phyloP scores from a whole-genome alignment of 192 early-diverging fungal species.

The Backusella westeae region DNA sequence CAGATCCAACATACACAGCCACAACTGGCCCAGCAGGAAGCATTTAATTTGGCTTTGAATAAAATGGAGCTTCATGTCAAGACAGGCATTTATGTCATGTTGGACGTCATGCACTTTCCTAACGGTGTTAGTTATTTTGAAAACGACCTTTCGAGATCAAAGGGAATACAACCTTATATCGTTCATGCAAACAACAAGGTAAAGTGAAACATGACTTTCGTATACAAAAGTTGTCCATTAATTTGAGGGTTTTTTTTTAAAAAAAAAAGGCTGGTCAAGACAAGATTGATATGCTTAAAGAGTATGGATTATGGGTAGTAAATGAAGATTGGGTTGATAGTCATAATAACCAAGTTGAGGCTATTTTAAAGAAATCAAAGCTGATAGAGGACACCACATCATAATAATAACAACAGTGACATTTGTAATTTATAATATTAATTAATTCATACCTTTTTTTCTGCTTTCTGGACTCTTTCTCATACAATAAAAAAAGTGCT shows the following conservation, averaged over 20 bases:
- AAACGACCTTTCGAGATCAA: slow-evolving; percentile 13
- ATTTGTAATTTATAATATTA: not conserved
- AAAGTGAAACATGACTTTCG: not conserved
- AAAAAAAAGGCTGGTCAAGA: not conserved
- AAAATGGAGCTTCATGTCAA: slow-evolving; percentile 24
- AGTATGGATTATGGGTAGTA: slow-evolving; percentile 9
- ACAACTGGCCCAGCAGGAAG: slow-evolving; percentile 27
- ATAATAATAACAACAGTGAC: too few relatives aligned
- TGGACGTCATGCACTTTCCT: slow-evolving; percentile 31
- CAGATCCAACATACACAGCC: slow-evolving; percentile 15
- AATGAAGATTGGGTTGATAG: slow-evolving; percentile 5
- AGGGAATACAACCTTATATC: slow-evolving; percentile 30
- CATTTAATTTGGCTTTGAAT: slow-evolving; percentile 26
- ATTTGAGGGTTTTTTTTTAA: not conserved
- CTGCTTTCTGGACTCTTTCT: not conserved
- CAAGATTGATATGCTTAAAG: not conserved
- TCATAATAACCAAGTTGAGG: not conserved
- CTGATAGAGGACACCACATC: not conserved
- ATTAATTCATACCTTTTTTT: not conserved
- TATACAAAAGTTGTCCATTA: not conserved
- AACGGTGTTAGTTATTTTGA: slow-evolving; percentile 28
- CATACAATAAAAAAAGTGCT: not conserved
- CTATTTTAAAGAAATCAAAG: not conserved
- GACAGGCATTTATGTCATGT: slow-evolving; percentile 17
- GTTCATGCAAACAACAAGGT: slow-evolving; percentile 37